Evolutionary conservation across 768 basidiomycete genomes (phyloP), one percentile per base, ranked within the genome.

Genomic region (Zangia roseola): DNA sequence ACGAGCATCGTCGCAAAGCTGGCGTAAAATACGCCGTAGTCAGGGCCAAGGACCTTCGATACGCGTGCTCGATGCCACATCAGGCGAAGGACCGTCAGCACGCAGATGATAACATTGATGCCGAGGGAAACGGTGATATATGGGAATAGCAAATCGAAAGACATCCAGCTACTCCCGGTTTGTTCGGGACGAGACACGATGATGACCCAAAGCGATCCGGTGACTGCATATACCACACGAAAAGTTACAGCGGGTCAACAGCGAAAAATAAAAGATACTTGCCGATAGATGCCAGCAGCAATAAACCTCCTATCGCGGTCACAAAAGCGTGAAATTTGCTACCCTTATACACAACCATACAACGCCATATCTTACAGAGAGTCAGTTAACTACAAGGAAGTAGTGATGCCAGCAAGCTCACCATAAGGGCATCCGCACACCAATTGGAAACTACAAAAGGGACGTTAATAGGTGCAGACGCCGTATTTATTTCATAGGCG

Each of bases 91-190:
- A 67, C 67, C 1, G 66, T 71, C 6, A 69, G 47, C 9, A 62
- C 43, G 24, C 64, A 67, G 25, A 69, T 53, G 52, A 62, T 12
- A 40, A 71, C 50, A 26, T 69, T 70, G 55, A 62, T 64, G n/a
- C 54, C 58, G 23, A 70, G 60, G 9, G 70, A 70, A 17, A 71
- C 59, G 10, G 57, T 57, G 41, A 68, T 52, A 36, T 64, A 69
- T 0, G 69, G 69, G 35, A 68, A 61, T 19, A 68, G 67, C n/a
- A 66, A 60, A 42, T 21, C 49, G 33, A 71, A 64, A n/a, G 67
- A 67, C 65, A 67, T 67, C 65, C 63, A 62, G n/a, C 56, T 52
- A 5, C 2, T 50, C 8, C 35, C 30, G 2, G 56, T 49, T 43
- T 47, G 53, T 13, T 19, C 54, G 33, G 67, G 67, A 30, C 47